Base-by-base conservation (phyloP, 768 basidiomycete genomes). In the Amanita inopinata region DNA sequence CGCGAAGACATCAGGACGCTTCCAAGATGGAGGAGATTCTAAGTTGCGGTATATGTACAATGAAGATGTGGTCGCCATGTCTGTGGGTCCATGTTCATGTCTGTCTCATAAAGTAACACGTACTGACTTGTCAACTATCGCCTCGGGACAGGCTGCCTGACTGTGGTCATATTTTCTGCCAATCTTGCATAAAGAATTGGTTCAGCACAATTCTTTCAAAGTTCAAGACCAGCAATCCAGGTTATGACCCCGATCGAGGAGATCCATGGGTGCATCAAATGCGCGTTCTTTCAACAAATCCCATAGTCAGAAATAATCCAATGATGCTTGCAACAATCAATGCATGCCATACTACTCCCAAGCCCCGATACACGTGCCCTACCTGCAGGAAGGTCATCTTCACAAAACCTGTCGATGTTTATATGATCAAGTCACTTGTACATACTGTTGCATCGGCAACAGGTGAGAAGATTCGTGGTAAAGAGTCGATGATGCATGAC, bases 151-250 rank as follows among this genome's bases (percentile, higher is more conserved):
- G 83, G 4, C 64, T 86, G 15, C 58, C 72, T 4, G 69, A 67
- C 30, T 87, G 83, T 42, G 83, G 83, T 2, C 83, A 87, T 56
- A 72, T 74, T 0, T 84, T 79, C 53, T 87, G 83, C 53, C 61
- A 71, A 47, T 55, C 55, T 4, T 86, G 83, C 50, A 63, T 86
- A 5, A 63, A 66, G 34, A 73, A 77, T 50, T 73, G 71, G 71
- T 71, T 73, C 34, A 54, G 56, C 40, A 71, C 72, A 2, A 68
- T 60, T 0, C 69, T 74, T 38, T 62, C 59, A 0, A 69, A 71
- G 47, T 74, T 81, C 47, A 60, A 73, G 50, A 54, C 59, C 4
- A 48, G 55, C 1, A 55, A 79, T 48, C 79, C 79, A 0, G 51
- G 62, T 6, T 69, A 72, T 51, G 57, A 67, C 38, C 48, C 53